A percentile compares a stretch with the other conserved stretches of the same genome.
These are phyloP conservation scores for Rhizopus stolonifer DNA, from an alignment of 371 early-diverging fungal species.

Conservation along the genomic window DNA sequence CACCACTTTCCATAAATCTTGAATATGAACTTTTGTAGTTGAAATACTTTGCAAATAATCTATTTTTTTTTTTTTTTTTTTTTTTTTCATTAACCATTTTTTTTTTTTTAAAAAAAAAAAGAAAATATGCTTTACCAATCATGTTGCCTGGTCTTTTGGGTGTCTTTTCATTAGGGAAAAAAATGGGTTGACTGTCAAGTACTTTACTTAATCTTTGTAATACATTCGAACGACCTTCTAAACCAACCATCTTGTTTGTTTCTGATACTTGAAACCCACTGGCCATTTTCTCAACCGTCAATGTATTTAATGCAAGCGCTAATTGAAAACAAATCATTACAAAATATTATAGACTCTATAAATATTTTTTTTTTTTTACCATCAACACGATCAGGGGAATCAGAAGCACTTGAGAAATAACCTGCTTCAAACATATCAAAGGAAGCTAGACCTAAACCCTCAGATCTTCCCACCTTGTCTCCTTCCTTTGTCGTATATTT, in stretches of 20 bases:
- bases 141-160: slow-evolving; percentile 81
- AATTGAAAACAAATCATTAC: not conserved
- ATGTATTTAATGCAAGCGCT: slow-evolving; percentile 56
- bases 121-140: slow-evolving; percentile 50
- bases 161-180: slow-evolving; percentile 52
- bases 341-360: too few species aligned
- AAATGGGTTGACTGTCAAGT: slow-evolving; percentile 53
- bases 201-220: slow-evolving; percentile 69
- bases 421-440: slow-evolving; percentile 86
- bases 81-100: too few species aligned
- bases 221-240: slow-evolving; percentile 75
- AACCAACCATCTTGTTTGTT: slow-evolving; percentile 80
- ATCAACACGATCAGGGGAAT: slow-evolving; percentile 69
- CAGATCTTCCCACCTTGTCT: slow-evolving; percentile 65
- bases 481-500: slow-evolving; percentile 52
- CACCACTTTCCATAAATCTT: slow-evolving; percentile 73
- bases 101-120: slow-evolving; percentile 1
- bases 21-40: slow-evolving; percentile 21
- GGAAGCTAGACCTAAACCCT: slow-evolving; percentile 88
- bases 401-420: slow-evolving; percentile 62
- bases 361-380: slow-evolving; percentile 36
- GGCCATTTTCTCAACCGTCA: slow-evolving; percentile 63
- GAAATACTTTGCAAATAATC: slow-evolving; percentile 47
- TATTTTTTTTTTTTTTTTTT: too few species aligned
- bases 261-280: slow-evolving; percentile 80